These are phyloP conservation scores for Wickerhamiella alocasiicola DNA, from an alignment of 805 yeast genomes.

Conservation along the genomic window DNA sequence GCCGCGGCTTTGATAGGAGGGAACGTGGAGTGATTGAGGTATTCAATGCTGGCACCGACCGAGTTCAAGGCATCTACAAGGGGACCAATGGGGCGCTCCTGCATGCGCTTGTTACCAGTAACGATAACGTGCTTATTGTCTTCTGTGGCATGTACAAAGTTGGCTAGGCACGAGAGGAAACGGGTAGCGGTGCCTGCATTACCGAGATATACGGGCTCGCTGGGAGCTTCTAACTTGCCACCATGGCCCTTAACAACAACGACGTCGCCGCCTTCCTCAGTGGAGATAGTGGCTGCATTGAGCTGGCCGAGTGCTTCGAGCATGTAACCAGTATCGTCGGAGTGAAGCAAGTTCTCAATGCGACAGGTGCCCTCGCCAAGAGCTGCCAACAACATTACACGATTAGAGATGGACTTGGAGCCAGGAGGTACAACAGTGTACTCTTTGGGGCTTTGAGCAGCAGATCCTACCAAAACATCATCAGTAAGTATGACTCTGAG, in stretches of 20 bases:
- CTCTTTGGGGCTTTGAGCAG: conserved; percentile 33
- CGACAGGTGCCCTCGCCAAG: conserved; percentile 75
- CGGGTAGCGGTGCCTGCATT: conserved; percentile 98
- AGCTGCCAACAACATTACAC: conserved; percentile 89
- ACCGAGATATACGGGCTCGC: conserved; percentile 70
- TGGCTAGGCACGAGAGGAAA: conserved; percentile 82
- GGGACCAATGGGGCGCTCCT: conserved; percentile 94
- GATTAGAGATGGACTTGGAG: conserved; percentile 89
- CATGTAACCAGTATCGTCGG: conserved; percentile 96
- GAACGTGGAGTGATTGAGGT: conserved; percentile 65
- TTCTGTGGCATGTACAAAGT: conserved; percentile 49
- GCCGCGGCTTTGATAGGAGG: conserved; percentile 67
- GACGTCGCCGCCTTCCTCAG: conserved; percentile 84
- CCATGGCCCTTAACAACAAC: conserved; percentile 83
- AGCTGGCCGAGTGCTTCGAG: conserved; percentile 68
- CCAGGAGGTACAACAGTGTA: conserved; percentile 77
- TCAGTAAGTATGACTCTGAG: conserved; percentile 73
- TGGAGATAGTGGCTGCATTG: conserved; percentile 66
- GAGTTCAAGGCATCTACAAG: conserved; percentile 76
- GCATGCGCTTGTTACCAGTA: conserved; percentile 96
- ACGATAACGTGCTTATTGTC: conserved; percentile 40
- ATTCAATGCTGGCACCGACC: conserved; percentile 68
- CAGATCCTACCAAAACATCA: conserved; percentile 48
- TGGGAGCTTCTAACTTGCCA: conserved; percentile 44
- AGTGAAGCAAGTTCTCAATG: conserved; percentile 76